These are phyloP conservation scores for Phytophthora tentaculata DNA, from an alignment of 352 stramenopile species.

Conservation along the genomic window DNA sequence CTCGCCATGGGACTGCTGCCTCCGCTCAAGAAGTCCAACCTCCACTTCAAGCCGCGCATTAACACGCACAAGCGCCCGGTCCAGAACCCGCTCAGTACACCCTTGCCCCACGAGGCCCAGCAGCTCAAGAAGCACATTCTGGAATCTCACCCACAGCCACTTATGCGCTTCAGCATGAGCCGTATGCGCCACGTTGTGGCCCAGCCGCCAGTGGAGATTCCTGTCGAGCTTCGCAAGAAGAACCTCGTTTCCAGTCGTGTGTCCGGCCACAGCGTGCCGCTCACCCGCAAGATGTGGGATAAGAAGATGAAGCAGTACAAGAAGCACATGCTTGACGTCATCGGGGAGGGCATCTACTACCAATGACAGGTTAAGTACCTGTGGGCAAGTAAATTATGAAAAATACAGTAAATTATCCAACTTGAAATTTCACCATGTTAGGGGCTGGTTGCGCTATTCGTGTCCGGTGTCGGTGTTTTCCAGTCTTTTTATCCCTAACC, in stretches of 20 bases:
- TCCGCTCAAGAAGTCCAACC: conserved; percentile 29
- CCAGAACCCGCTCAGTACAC: conserved; percentile 10
- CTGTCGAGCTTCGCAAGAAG: conserved; percentile 44
- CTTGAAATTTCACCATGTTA: too few species aligned
- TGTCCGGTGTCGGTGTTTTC: too few species aligned
- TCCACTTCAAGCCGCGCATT: conserved; percentile 27
- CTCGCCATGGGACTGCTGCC: conserved; percentile 30
- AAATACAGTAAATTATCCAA: too few species aligned
- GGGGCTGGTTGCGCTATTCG: too few species aligned
- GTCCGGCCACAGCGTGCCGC: conserved; percentile 61
- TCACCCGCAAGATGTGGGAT: conserved; percentile 73
- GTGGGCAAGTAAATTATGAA: too few species aligned
- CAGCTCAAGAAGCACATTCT: conserved; percentile 70
- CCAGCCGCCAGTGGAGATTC: conserved; percentile 55
- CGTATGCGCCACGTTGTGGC: conserved; percentile 63
- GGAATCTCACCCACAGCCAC: conserved; percentile 46
- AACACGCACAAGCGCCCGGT: conserved; percentile 16
- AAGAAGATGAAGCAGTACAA: conserved; percentile 56
- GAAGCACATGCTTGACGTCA: conserved; percentile 48
- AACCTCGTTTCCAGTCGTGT: conserved; percentile 45
- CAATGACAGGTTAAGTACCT: too few species aligned
- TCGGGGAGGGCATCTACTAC: conserved; percentile 52
- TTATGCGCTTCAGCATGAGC: conserved; percentile 68
- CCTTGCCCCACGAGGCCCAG: conserved; percentile 51
- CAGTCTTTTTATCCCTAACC: too few species aligned